Evolutionary conservation across 2,329 filamentous ascomycete genomes (phyloP), one percentile per base, ranked within the genome.

Genomic region (Epichloe brachyelytri): DNA sequence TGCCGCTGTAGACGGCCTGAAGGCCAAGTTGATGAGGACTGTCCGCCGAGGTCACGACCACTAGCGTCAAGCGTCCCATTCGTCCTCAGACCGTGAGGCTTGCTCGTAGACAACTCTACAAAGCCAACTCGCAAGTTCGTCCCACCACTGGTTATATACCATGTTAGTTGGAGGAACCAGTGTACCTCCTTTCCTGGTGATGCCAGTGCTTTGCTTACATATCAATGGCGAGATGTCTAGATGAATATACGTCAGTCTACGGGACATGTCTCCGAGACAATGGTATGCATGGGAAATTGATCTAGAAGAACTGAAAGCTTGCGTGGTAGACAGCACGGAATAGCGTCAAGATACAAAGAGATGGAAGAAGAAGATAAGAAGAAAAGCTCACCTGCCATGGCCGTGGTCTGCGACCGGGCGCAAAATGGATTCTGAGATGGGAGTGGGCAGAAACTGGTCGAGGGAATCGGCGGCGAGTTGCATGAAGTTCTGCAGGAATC

Each of bases 101-200:
- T 30, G 12, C 51, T 68, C 60, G 37, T 71, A 71, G 75, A 61
- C 26, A 86, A 66, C 59, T 85, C 79, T 49, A 86, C 73, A 56
- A 86, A 85, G 33, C 79, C 82, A 30, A 83, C 82, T 60, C 83
- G 73, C 43, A 86, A 68, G 58, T 86, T 86, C 7, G 82, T 83
- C 7, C 83, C 83, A 54, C 83, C 83, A 55, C 80, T 82, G 59
- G 53, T 36, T n/a, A 43, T 30, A 34, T 20, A 11, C 6, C 38
- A 20, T 19, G 26, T 48, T 48, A 48, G 46, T 26, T 36, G 38
- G 14, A 22, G 26, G 12, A 34, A 41, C 17, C 17, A n/a, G n/a
- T 40, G 30, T 51, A 71, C 56, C 61, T 65, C 33, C 67, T 57
- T 39, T 50, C 44, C 37, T 26, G 20, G 5, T 43, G 30, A 10